Base-by-base conservation (phyloP, 2,329 filamentous ascomycete genomes). In the Cercospora zeina region DNA sequence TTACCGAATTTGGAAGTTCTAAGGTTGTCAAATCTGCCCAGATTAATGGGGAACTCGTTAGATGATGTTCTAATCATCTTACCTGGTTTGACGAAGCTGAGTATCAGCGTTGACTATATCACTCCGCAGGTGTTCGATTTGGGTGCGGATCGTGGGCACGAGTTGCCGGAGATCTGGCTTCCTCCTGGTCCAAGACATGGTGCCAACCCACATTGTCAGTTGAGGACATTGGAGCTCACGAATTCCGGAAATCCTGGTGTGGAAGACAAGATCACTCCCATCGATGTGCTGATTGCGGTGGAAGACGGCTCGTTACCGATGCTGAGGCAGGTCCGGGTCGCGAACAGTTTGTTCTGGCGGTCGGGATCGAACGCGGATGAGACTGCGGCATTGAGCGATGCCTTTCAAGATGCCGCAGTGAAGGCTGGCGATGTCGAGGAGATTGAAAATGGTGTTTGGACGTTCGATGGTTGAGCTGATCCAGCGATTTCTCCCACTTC, bases 41-140 rank as follows among this genome's bases (percentile, higher is more conserved):
- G 72, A 13, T 69, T 81, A 0, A 71, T 71, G 30, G 70, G 74
- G 31, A 73, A 74, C 34, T 68, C 75, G 0, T 70, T 81, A 5
- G 78, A 81, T 63, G 63, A 67, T 14, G 69, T 81, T 0, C 69
- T 82, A 1, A 67, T 72, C 33, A 71, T 78, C 62, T 74, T 78
- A 4, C 78, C 79, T 0, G 66, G 73, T 4, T 68, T 82, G 1
- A 69, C 69, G 2, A 63, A 65, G 21, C 75, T 82, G 1, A 77
- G 75, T 64, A 71, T 82, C 49, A 76, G 78, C 21, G 72, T 80
- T 9, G 80, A 81, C 63, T 82, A 81, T 70, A 77, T 82, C 56
- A 77, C 73, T n/a, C 71, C 71, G 3, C 67, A 71, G 8, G 64
- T 77, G 45, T 79, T 81, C 65, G 77, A 75, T 42, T 65, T 68